These are phyloP conservation scores for Torulaspora microellipsoides DNA, from an alignment of 805 yeast species.

Conservation along the genomic window DNA sequence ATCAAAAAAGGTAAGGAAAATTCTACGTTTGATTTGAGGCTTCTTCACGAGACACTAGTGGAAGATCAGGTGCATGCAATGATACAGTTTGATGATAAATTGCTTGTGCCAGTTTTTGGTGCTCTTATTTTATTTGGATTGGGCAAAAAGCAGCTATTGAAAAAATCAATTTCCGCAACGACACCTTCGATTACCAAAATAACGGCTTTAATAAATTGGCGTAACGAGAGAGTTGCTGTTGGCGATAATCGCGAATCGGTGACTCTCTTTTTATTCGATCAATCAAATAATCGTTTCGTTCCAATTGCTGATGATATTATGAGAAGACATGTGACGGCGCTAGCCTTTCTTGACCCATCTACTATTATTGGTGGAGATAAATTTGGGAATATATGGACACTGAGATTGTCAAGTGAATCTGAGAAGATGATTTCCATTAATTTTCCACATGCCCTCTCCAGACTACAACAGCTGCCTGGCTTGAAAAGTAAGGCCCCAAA, in stretches of 20 bases:
- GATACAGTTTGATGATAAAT: constrained; percentile 50
- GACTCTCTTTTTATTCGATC: constrained; percentile 50
- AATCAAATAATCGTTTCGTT: constrained; percentile 45
- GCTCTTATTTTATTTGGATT: constrained; percentile 58
- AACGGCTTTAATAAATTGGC: constrained; percentile 45
- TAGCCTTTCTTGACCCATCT: constrained; percentile 61
- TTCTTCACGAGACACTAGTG: constrained; percentile 58
- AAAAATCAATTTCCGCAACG: constrained; percentile 49
- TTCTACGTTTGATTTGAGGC: constrained; percentile 35
- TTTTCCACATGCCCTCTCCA: constrained; percentile 7
- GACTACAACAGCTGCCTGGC: constrained; percentile 6
- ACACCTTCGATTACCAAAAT: constrained; percentile 47
- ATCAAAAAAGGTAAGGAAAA: constrained; percentile 25
- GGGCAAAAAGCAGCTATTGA: constrained; percentile 75
- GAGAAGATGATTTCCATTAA: constrained; percentile 29
- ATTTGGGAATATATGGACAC: constrained; percentile 72
- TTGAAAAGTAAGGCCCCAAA: constrained; percentile 18
- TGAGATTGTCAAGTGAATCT: constrained; percentile 53
- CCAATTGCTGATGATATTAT: constrained; percentile 67
- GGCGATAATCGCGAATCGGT: constrained; percentile 73
- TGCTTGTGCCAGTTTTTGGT: constrained; percentile 55
- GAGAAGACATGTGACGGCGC: constrained; percentile 59
- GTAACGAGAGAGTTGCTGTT: constrained; percentile 56
- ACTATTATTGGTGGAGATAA: constrained; percentile 83
- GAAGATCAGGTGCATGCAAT: constrained; percentile 48